These are phyloP conservation scores for Somion occarium DNA, from an alignment of 1,284 basidiomycete species.

Conservation along the genomic window DNA sequence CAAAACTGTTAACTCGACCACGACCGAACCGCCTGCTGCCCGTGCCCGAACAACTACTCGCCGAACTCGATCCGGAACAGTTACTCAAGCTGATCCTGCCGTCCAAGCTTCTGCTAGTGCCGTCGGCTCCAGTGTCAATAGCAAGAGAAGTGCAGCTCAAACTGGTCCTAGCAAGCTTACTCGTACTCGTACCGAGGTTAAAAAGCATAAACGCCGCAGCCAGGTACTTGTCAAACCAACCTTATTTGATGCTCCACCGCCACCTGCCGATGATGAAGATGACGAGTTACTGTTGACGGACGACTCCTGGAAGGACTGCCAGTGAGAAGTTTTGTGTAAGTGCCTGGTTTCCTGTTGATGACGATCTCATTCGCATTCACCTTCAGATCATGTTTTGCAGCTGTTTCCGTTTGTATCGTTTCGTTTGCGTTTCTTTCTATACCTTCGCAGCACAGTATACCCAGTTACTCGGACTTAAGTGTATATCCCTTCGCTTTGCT, in stretches of 20 bases:
- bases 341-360: too few relatives aligned
- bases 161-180: not conserved
- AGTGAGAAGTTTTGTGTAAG: not conserved
- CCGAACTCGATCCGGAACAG: constrained; percentile 28
- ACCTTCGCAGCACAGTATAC: not conserved
- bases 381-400: not conserved
- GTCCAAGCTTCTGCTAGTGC: constrained; percentile 3
- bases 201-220: not conserved
- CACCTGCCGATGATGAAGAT: constrained; percentile 23
- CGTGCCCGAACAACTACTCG: constrained; percentile 8
- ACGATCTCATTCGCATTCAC: too few relatives aligned
- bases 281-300: constrained; percentile 28
- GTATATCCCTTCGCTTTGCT: not conserved
- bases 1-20: not conserved
- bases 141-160: not conserved
- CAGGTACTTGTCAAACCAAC: not conserved
- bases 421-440: constrained; percentile 7
- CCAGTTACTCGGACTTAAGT: not conserved
- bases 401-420: not conserved
- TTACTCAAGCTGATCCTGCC: constrained; percentile 20
- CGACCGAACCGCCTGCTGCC: not conserved
- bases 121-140: not conserved
- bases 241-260: constrained; percentile 6
- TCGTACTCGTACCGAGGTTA: not conserved
- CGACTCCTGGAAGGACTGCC: constrained; percentile 19